These are phyloP conservation scores for Omphalotus guepiniiformis DNA, from an alignment of 768 basidiomycete genomes.

Conservation along the genomic window DNA sequence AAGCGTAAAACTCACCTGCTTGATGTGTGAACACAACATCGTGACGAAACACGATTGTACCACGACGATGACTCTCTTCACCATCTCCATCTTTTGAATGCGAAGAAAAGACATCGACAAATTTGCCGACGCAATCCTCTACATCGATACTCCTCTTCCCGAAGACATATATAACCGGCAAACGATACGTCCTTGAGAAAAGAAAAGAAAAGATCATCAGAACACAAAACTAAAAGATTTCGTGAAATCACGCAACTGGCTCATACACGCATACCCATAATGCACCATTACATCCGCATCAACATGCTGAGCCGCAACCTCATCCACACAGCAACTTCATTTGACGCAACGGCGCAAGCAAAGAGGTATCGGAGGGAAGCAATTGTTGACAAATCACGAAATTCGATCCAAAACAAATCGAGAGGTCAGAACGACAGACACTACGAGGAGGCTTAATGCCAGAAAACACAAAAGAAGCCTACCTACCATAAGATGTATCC, in stretches of 20 bases:
- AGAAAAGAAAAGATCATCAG: background rate
- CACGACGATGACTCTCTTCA: background rate
- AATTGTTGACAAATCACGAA: background rate
- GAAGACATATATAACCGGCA: slow-evolving; percentile 91
- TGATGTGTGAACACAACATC: slow-evolving; percentile 76
- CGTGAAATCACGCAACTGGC: slow-evolving; percentile 55
- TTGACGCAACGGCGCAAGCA: too few species aligned
- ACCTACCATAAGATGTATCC: slow-evolving; percentile 98
- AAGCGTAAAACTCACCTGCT: slow-evolving; percentile 40
- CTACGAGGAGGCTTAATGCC: background rate
- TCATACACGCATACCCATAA: slow-evolving; percentile 95
- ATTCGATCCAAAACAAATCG: background rate
- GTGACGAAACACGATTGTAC: slow-evolving; percentile 55
- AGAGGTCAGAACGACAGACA: background rate
- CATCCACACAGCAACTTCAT: slow-evolving; percentile 95
- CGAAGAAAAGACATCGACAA: slow-evolving; percentile 22
- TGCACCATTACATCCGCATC: slow-evolving; percentile 90
- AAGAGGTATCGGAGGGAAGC: slow-evolving; percentile 4
- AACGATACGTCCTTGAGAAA: slow-evolving; percentile 64
- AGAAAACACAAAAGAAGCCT: slow-evolving; percentile 10
- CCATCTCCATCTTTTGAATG: background rate
- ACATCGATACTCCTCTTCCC: slow-evolving; percentile 67
- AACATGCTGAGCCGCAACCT: slow-evolving; percentile 91
- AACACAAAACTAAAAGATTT: background rate
- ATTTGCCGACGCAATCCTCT: slow-evolving; percentile 38